phyloP scores from a whole-genome alignment of 441 rosid species.

The Mallotus repandus region DNA sequence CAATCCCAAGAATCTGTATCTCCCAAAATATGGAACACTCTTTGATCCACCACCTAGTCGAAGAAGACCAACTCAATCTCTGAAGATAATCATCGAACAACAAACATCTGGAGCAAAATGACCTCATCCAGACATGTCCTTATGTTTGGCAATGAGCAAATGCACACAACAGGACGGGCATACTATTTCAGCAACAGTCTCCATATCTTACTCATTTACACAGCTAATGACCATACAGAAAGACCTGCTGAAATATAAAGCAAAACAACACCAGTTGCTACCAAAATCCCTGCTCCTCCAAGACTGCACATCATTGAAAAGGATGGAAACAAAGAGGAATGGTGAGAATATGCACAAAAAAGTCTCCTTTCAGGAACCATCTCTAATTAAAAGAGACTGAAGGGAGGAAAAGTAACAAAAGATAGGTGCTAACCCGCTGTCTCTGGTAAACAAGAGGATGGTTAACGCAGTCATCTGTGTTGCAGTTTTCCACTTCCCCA shows the following conservation, averaged over 20 bases:
- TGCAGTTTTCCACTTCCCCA: no score
- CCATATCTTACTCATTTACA: constrained; percentile 81
- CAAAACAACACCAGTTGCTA: constrained; percentile 63
- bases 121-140: constrained; percentile 6
- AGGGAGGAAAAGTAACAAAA: neutral
- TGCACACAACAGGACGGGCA: constrained; percentile 20
- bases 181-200: constrained; percentile 69
- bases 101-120: neutral
- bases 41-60: constrained; percentile 12
- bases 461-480: no score
- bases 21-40: neutral
- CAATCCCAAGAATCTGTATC: constrained; percentile 15
- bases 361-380: neutral
- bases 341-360: constrained; percentile 1
- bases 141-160: constrained; percentile 4
- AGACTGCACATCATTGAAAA: constrained; percentile 40
- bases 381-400: neutral
- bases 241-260: constrained; percentile 91
- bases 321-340: neutral
- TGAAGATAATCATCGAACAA: neutral
- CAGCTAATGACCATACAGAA: constrained; percentile 77
- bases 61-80: neutral
- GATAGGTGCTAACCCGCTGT: constrained; percentile 41
- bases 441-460: no score
- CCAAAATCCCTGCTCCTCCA: constrained; percentile 52